These are phyloP conservation scores for Cryptococcus sp. DNA, from an alignment of 1,284 basidiomycete species.

Conservation along the genomic window DNA sequence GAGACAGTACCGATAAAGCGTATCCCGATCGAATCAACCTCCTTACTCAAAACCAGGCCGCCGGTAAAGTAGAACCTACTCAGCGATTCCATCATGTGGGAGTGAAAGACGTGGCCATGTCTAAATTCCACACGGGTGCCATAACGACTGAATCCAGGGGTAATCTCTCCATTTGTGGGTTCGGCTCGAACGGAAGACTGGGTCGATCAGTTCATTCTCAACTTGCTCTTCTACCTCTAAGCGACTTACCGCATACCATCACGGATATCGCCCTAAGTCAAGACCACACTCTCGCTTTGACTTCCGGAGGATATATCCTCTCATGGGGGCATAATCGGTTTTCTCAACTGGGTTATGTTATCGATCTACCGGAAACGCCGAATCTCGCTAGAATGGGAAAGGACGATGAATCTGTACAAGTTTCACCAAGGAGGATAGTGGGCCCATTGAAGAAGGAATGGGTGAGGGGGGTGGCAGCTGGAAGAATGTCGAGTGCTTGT, in stretches of 20 bases:
- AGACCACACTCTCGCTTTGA: slow-evolving; percentile 88
- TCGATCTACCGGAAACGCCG: slow-evolving; percentile 56
- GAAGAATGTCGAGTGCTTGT: slow-evolving; percentile 80
- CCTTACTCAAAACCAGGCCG: slow-evolving; percentile 49
- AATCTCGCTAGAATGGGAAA: slow-evolving; percentile 11
- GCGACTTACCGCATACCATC: slow-evolving; percentile 57
- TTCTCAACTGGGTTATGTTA: slow-evolving; percentile 78
- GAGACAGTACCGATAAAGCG: slow-evolving; percentile 71
- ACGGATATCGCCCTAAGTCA: slow-evolving; percentile 76
- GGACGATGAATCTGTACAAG: slow-evolving; percentile 62
- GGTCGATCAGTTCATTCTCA: slow-evolving; percentile 76
- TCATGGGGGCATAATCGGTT: slow-evolving; percentile 90
- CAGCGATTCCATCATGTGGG: slow-evolving; percentile 52
- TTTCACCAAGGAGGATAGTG: slow-evolving; percentile 67
- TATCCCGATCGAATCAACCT: slow-evolving; percentile 72
- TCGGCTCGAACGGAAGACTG: slow-evolving; percentile 75
- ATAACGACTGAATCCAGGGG: slow-evolving; percentile 66
- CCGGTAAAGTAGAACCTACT: slow-evolving; percentile 35
- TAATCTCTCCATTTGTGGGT: slow-evolving; percentile 81
- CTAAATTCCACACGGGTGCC: slow-evolving; percentile 73
- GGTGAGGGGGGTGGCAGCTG: slow-evolving; percentile 79
- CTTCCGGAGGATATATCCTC: slow-evolving; percentile 71
- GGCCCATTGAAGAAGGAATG: slow-evolving; percentile 74
- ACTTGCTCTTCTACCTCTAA: slow-evolving; percentile 61
- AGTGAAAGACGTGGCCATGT: slow-evolving; percentile 70